Conservation (phyloP, 208 protist species). For the Tetramitus jugosus region DNA sequence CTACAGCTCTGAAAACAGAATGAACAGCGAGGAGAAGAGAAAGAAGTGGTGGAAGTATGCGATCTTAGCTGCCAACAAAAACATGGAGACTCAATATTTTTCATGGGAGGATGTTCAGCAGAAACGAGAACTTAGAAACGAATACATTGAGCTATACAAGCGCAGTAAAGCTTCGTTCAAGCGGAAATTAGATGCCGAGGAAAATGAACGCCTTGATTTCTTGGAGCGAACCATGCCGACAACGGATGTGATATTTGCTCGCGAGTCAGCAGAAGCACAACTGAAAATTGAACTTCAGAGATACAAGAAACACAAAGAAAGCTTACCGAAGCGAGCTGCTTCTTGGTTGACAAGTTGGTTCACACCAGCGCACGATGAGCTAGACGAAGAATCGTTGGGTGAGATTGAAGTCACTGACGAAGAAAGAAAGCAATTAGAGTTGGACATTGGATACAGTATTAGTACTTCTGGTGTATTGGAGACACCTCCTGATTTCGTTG, state of each 20-base stretch:
- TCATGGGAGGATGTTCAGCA: not conserved
- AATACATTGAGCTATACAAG: slow-evolving; percentile 7
- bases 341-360: too few species aligned
- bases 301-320: not conserved
- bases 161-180: not conserved
- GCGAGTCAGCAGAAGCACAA: not conserved
- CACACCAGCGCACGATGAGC: too few species aligned
- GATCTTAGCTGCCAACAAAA: not conserved
- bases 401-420: too few species aligned
- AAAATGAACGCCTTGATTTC: not conserved
- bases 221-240: not conserved
- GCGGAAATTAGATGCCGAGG: not conserved
- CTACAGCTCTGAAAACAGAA: not conserved
- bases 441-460: too few species aligned
- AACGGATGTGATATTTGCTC: not conserved
- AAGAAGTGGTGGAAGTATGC: not conserved
- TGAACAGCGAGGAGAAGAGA: not conserved
- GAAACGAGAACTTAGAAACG: not conserved
- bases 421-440: too few species aligned
- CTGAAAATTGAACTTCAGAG: not conserved
- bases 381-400: too few species aligned
- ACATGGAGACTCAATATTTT: not conserved
- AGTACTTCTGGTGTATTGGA: too few species aligned
- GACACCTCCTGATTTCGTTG: too few species aligned
- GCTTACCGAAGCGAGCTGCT: too few species aligned